Base-by-base conservation (phyloP, 2,329 filamentous ascomycete species). In the Aspergillus felis region DNA sequence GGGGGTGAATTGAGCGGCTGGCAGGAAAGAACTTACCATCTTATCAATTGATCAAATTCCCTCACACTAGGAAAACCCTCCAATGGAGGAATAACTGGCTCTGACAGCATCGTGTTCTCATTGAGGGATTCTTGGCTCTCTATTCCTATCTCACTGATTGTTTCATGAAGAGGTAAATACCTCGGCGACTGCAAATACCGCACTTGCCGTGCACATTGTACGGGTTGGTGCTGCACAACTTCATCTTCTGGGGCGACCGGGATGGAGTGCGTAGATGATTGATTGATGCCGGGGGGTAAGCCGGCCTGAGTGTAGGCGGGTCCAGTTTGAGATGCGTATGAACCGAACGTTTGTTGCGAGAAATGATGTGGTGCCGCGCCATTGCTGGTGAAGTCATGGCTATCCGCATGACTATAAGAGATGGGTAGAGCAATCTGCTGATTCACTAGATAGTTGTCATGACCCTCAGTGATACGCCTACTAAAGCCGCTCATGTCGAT, bases 31-130 rank as follows among this genome's bases (percentile, higher is more conserved):
- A 53, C 58, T 35, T 69, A 79, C 78, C 73, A 74, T 58, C 74
- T 74, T 71, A 80, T 76, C 53, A 79, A 59, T 51, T 73, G 69
- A 61, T 80, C 76, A 59, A 80, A 80, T 46, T 77, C 77, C 42
- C 72, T 70, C 20, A 78, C 76, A 64, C 75, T 71, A 1, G 78
- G 78, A 58, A 78, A 80, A 1, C 78, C 78, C 47, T 77, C 74
- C 9, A 78, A 56, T 0, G 74, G 66, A 17, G 78, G 77, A 14
- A 74, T 59, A 24, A 79, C 70, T 20, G 76, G 74, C 58, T 80
- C 77, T 20, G 78, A 79, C 14, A 74, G 63, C 74, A 75, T 76
- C 3, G 72, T 73, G 20, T 68, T 66, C 59, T 77, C 74, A 57
- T 79, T 78, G 41, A 67, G 66, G 42, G 77, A 79, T 41, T 77